Evolutionary conservation across 2,329 filamentous ascomycete species (phyloP).

Genomic region (Cadophora luteo-olivacea): DNA sequence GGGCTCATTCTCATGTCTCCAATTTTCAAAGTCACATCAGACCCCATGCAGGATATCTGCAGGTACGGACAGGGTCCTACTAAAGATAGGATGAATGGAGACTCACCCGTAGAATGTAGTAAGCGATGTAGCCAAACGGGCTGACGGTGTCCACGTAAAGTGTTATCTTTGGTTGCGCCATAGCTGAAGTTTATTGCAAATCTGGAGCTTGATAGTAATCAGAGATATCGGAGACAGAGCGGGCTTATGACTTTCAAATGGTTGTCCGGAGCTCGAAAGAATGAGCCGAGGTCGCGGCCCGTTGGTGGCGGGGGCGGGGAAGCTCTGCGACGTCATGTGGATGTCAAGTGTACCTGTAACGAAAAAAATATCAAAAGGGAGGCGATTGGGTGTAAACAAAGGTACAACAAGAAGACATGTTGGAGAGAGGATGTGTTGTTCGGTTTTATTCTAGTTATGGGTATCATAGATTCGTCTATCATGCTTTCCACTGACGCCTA

Average conservation of each 20-base stretch:
- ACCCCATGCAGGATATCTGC: neutral
- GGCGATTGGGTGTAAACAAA: neutral
- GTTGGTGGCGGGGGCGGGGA: conserved; percentile 9
- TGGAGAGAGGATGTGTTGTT: neutral
- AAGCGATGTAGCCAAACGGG: conserved; percentile 66
- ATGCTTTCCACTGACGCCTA: conserved; percentile 13
- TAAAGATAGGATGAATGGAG: no score
- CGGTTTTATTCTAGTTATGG: conserved; percentile 28
- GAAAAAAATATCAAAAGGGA: neutral
- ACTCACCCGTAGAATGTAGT: conserved; percentile 59
- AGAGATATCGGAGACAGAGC: neutral
- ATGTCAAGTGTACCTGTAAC: no score
- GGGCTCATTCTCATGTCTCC: neutral
- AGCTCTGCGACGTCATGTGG: conserved; percentile 16
- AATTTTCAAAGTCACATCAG: neutral
- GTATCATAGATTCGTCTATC: conserved; percentile 34
- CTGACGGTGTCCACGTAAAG: conserved; percentile 65
- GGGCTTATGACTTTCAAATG: neutral
- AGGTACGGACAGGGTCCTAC: neutral
- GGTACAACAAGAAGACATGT: neutral
- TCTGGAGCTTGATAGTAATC: neutral
- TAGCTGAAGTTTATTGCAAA: neutral
- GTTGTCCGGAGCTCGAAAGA: neutral
- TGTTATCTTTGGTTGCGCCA: conserved; percentile 49
- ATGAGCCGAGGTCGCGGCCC: neutral